phyloP scores from a whole-genome alignment of 768 basidiomycete genomes.

The Lactarius vividus region DNA sequence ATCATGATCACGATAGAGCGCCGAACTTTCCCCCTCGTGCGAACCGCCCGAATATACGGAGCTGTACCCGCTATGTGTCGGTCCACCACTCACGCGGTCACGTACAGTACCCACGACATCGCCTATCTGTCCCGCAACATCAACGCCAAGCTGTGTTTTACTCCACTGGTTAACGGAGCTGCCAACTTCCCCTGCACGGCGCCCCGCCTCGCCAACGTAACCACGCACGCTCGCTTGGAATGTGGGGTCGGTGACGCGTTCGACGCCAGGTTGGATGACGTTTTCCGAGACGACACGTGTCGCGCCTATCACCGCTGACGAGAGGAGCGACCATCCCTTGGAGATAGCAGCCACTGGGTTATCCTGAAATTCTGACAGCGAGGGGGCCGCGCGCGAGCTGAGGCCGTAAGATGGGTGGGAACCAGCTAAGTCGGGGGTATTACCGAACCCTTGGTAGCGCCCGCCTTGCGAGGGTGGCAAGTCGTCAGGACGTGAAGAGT shows the following conservation, averaged over 20 bases:
- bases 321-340: conserved; percentile 97
- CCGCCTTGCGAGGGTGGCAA: conserved; percentile 94
- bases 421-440: conserved; percentile 61
- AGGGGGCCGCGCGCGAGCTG: conserved; percentile 79
- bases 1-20: conserved; percentile 56
- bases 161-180: conserved; percentile 74
- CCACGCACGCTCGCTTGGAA: conserved; percentile 73
- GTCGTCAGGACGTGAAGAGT: conserved; percentile 71
- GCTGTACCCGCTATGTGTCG: conserved; percentile 43
- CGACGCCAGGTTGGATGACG: conserved; percentile 88
- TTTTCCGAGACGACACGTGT: conserved; percentile 75
- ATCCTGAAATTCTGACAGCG: conserved; percentile 76
- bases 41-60: conserved; percentile 44
- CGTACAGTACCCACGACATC: conserved; percentile 64
- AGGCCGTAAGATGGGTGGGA: conserved; percentile 65
- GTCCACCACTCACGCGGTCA: conserved; percentile 55
- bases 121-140: conserved; percentile 76
- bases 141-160: conserved; percentile 74
- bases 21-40: conserved; percentile 55
- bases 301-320: conserved; percentile 78
- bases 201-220: conserved; percentile 68
- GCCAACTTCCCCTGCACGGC: conserved; percentile 59
- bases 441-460: conserved; percentile 90
- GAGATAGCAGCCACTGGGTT: conserved; percentile 82
- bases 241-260: conserved; percentile 74